These are phyloP conservation scores for Pseudonitzschia multistriata DNA, from an alignment of 108 stramenopile genomes.

Conservation along the genomic window DNA sequence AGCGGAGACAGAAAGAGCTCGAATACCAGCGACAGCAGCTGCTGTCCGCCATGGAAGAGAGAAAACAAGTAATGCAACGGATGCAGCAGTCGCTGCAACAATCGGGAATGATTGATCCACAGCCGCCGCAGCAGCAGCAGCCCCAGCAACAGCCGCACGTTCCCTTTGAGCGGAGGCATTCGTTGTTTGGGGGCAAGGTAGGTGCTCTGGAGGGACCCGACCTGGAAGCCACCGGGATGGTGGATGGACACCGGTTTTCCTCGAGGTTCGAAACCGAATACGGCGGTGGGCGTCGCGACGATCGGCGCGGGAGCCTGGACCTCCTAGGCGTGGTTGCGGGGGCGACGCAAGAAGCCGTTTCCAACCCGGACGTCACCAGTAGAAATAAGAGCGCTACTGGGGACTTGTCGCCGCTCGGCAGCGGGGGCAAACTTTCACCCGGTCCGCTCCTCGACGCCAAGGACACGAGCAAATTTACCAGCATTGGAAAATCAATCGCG, in stretches of 20 bases:
- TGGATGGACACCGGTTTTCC: not conserved
- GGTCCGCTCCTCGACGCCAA: constrained; percentile 32
- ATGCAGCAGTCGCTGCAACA: constrained; percentile 26
- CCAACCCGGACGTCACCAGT: not conserved
- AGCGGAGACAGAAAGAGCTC: constrained; percentile 44
- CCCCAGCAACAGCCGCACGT: not conserved
- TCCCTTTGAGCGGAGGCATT: constrained; percentile 21
- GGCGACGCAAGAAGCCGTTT: not conserved
- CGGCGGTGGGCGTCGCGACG: constrained; percentile 1
- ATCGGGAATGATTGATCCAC: not conserved
- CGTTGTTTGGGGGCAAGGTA: constrained; percentile 24
- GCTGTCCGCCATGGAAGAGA: constrained; percentile 45
- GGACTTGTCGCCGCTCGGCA: constrained; percentile 1
- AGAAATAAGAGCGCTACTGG: no score
- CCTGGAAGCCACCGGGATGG: not conserved
- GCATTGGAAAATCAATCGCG: constrained; percentile 49
- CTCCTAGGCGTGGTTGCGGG: constrained; percentile 18
- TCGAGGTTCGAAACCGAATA: not conserved
- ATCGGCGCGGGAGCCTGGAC: constrained; percentile 31
- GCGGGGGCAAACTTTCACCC: not conserved
- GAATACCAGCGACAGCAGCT: constrained; percentile 48
- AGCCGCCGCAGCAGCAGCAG: not conserved
- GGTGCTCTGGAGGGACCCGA: constrained; percentile 16
- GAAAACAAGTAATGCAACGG: constrained; percentile 29
- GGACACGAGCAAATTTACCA: constrained; percentile 26